Conservation (phyloP, 1,139 yeast genomes). For the Blastobotrys illinoisensis region DNA sequence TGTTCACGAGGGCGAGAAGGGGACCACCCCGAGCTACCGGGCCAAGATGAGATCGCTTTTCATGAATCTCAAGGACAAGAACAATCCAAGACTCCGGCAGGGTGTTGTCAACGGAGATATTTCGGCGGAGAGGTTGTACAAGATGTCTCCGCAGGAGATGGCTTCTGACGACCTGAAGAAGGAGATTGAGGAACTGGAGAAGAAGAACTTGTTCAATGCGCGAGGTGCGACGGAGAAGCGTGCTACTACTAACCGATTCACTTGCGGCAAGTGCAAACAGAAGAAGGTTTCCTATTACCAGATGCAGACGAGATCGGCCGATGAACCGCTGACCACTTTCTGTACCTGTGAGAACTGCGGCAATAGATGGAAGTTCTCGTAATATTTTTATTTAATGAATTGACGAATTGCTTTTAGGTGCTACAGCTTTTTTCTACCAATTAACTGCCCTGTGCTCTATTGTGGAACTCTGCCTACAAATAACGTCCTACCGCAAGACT, state of each 20-base stretch:
- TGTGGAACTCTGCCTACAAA: too few species aligned
- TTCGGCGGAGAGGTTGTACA: slow-evolving; percentile 57
- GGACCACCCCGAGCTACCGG: slow-evolving; percentile 55
- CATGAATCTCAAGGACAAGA: slow-evolving; percentile 80
- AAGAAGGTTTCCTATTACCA: slow-evolving; percentile 95
- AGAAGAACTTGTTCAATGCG: slow-evolving; percentile 89
- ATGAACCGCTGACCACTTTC: slow-evolving; percentile 96
- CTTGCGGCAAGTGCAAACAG: slow-evolving; percentile 96
- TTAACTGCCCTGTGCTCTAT: too few species aligned
- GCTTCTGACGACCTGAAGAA: slow-evolving; percentile 85
- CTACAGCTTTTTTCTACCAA: too few species aligned
- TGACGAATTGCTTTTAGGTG: not conserved
- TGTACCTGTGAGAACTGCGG: slow-evolving; percentile 98
- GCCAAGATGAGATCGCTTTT: slow-evolving; percentile 78
- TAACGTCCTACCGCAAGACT: too few species aligned
- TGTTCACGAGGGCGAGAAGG: slow-evolving; percentile 55
- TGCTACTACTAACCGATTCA: slow-evolving; percentile 92
- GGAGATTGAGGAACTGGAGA: slow-evolving; percentile 79
- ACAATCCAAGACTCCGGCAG: slow-evolving; percentile 76
- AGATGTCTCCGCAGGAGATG: slow-evolving; percentile 87
- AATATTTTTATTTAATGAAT: slow-evolving; percentile 3
- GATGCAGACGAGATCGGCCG: slow-evolving; percentile 97
- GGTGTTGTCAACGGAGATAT: slow-evolving; percentile 64
- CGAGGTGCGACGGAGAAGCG: slow-evolving; percentile 97
- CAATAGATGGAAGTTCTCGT: slow-evolving; percentile 84